A percentile compares a stretch with the other conserved stretches of the same genome.
Evolutionary conservation across 1,284 basidiomycete species (phyloP).

Genomic region (Anthracocystis panici-leucophaei): DNA sequence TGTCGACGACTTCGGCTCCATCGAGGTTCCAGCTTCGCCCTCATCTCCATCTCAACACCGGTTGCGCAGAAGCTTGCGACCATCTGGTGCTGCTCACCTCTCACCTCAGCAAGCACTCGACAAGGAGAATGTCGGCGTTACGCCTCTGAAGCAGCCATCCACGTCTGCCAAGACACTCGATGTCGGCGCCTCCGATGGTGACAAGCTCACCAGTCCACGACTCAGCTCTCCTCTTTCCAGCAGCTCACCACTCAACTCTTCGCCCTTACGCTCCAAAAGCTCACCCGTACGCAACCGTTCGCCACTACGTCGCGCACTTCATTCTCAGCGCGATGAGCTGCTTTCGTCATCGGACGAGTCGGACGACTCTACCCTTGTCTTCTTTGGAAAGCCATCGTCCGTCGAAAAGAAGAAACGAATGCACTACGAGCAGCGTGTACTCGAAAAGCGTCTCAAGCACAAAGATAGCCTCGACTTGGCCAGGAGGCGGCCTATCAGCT

Average conservation of each 20-base stretch:
- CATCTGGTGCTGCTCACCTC: constrained; percentile 19
- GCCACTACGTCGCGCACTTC: constrained; percentile 13
- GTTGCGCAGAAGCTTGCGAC: constrained; percentile 33
- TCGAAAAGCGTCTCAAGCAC: constrained; percentile 46
- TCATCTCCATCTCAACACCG: constrained; percentile 18
- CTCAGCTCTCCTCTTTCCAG: constrained; percentile 9
- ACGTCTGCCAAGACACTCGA: constrained; percentile 36
- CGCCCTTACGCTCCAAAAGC: constrained; percentile 27
- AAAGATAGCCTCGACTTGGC: constrained; percentile 54
- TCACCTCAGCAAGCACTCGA: constrained; percentile 18
- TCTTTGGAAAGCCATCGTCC: constrained; percentile 51
- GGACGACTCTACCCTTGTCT: constrained; percentile 45
- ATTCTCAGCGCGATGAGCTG: constrained; percentile 17
- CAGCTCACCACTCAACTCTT: constrained; percentile 17
- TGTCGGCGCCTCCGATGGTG: constrained; percentile 7
- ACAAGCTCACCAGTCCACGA: constrained; percentile 12
- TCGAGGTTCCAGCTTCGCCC: constrained; percentile 11
- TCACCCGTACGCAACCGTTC: constrained; percentile 19
- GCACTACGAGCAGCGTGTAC: constrained; percentile 48
- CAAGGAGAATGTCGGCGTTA: constrained; percentile 25
- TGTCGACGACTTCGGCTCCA: background rate
- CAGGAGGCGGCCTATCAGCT: constrained; percentile 42
- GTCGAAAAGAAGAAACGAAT: constrained; percentile 49
- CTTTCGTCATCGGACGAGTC: constrained; percentile 40
- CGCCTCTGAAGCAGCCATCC: constrained; percentile 12